Evolutionary conservation across 1,139 yeast genomes (phyloP), one percentile per base, ranked within the genome.

Genomic region (Suhomyces atakaporum): DNA sequence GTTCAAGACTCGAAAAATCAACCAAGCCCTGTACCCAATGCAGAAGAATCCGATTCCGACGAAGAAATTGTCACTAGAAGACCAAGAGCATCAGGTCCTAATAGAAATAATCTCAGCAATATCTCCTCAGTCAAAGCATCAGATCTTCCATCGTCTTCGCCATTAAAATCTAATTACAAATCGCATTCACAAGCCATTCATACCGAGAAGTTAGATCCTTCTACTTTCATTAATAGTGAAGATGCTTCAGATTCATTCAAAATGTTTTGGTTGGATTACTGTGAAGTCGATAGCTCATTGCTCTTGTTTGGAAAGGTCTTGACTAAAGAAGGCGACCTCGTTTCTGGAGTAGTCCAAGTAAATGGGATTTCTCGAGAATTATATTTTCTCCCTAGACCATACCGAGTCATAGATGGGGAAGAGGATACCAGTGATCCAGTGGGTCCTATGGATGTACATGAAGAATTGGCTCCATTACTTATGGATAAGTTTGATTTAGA

Each of bases 241-340:
- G 41, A 51, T 7, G 41, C 39, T 7, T 47, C 51, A 12, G 75
- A 70, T 33, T 56, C 73, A 3, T 73, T 89, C 54, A 76, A 78
- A 50, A 81, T 92, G 81, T 92, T 76, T 56, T 94, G 97, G 97
- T 65, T 85, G 25, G 99, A 94, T 58, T 89, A 81, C 58, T 74
- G 85, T 29, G 97, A 92, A 55, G 77, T 84, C 14, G 88, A 83
- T 39, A 75, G 75, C 45, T 64, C 81, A 0, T 63, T 94, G 28
- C 63, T 88, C 12, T 68, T 92, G n/a, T 92, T 85, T 56, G 99
- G 99, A 35, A 89, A 89, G 54, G 73, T 83, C 7, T 66, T 71
- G 43, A 73, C 89, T 4, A 68, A 70, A 19, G 80, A 81, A 36
- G 81, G 78, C 1, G 67, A 70, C 11, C 59, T 75, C 25, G 85